Percentiles rank a stretch among this genome's conserved stretches.
Evolutionary conservation across 1,284 basidiomycete genomes (phyloP).

Genomic region (Leucoagaricus sp.): DNA sequence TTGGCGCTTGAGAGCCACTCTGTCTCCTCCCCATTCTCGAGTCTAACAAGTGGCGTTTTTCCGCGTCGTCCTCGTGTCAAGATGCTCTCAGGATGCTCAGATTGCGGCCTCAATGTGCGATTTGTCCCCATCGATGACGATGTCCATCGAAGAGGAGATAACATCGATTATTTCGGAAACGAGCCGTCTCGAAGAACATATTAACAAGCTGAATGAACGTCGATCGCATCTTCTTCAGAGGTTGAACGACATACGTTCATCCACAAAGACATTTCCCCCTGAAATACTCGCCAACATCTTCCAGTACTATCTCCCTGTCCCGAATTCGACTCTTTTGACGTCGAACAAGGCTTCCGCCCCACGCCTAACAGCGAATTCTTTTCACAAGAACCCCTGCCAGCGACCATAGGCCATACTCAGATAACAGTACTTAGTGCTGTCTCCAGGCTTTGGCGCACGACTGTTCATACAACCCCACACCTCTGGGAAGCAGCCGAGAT

Average conservation of each 20-base stretch:
- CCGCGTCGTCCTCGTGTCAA: no score
- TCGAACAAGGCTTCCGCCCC: background rate
- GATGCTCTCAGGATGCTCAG: no score
- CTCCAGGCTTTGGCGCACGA: background rate
- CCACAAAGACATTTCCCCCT: background rate
- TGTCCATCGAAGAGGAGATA: no score
- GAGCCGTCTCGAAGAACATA: no score
- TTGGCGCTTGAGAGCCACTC: no score
- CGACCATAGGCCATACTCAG: background rate
- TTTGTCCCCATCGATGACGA: no score
- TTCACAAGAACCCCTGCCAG: background rate
- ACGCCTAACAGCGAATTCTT: background rate
- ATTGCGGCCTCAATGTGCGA: no score
- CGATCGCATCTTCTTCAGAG: background rate
- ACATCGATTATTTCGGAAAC: no score
- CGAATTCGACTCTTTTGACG: background rate
- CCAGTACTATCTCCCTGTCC: background rate
- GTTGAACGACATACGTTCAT: slow-evolving; percentile 3
- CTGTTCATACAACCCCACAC: background rate
- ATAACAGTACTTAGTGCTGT: background rate
- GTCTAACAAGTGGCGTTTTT: no score
- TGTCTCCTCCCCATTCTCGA: no score
- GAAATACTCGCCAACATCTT: slow-evolving; percentile 6
- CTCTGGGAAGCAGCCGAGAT: background rate
- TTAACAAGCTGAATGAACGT: no score